Evolutionary conservation across 257 asterid genomes (phyloP), one percentile per base, ranked within the genome.

Genomic region (Henckelia pumila): DNA sequence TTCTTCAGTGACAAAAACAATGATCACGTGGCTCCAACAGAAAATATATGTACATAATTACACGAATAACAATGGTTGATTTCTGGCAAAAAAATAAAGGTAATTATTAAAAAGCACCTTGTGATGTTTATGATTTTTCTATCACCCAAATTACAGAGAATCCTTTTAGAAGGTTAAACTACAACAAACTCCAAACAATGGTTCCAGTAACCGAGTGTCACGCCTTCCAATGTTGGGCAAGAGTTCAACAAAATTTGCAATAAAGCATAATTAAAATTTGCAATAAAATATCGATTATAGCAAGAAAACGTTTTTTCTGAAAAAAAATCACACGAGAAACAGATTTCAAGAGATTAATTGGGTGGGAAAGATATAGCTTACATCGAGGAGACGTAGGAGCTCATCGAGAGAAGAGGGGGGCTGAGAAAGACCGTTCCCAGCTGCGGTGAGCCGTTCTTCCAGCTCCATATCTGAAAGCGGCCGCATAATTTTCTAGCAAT

Each of bases 301-400:
- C n/a, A n/a, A n/a, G n/a, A n/a, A n/a, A n/a, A n/a, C n/a, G n/a
- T n/a, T n/a, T n/a, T n/a, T n/a, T n/a, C n/a, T n/a, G n/a, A n/a
- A 47, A 60, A 6, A 30, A 33, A 28, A 55, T 8, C 24, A 16
- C 8, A 59, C 19, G 47, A 2, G 47, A 29, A 47, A 52, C 40
- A 68, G 25, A 19, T 53, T 28, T 55, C 2, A 53, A 13, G 28
- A n/a, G 9, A 22, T 17, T 35, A 33, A 23, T 29, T 32, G 4
- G 68, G 17, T 55, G 63, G 47, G 58, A 22, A 9, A 16, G 30
- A 26, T 6, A 26, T 22, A 59, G 65, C 88, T 83, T 81, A 93
- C 99, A 73, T 93, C 97, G 67, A 93, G 96, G 75, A 90, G 77
- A 29, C 79, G 71, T 56, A 90, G 84, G 64, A 93, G 92, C 55